Evolutionary conservation across 2,329 filamentous ascomycete species (phyloP).

Genomic region (Lecanicillium sp.): DNA sequence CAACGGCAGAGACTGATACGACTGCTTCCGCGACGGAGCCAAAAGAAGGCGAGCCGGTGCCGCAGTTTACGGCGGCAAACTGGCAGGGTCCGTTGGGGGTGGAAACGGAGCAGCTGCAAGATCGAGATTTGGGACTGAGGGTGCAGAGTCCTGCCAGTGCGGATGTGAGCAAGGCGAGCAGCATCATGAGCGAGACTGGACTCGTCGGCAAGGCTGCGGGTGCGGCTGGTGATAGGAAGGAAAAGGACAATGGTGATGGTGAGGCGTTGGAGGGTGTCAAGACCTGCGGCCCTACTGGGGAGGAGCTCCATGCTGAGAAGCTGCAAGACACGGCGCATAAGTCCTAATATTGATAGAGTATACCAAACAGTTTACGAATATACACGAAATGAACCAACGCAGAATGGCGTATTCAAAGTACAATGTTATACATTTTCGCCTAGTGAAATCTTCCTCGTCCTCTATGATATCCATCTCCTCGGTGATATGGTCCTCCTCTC

Average conservation of each 20-base stretch:
- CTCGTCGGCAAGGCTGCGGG: too few relatives aligned
- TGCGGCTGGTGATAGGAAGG: background rate
- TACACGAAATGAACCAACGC: too few relatives aligned
- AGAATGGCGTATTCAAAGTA: too few relatives aligned
- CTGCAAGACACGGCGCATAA: conserved; percentile 1
- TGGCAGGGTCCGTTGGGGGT: conserved; percentile 58
- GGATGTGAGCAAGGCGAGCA: conserved; percentile 65
- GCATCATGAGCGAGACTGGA: conserved; percentile 39
- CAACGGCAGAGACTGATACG: conserved; percentile 4
- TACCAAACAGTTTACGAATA: background rate
- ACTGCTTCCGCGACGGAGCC: conserved; percentile 39
- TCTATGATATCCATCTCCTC: conserved; percentile 25
- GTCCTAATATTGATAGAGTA: background rate
- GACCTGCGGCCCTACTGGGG: conserved; percentile 27
- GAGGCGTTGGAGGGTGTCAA: conserved; percentile 24
- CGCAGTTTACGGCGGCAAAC: conserved; percentile 62
- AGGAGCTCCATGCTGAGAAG: conserved; percentile 18
- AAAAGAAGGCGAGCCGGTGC: conserved; percentile 57
- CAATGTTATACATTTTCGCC: conserved; percentile 1
- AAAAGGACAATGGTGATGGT: conserved; percentile 12
- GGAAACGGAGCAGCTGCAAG: conserved; percentile 40
- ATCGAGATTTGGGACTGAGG: conserved; percentile 62
- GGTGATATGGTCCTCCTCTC: conserved; percentile 25
- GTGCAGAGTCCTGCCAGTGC: conserved; percentile 57
- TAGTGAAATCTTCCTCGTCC: conserved; percentile 25